Conservation (phyloP, 257 asterid genomes). For the Fraxinus anomala region DNA sequence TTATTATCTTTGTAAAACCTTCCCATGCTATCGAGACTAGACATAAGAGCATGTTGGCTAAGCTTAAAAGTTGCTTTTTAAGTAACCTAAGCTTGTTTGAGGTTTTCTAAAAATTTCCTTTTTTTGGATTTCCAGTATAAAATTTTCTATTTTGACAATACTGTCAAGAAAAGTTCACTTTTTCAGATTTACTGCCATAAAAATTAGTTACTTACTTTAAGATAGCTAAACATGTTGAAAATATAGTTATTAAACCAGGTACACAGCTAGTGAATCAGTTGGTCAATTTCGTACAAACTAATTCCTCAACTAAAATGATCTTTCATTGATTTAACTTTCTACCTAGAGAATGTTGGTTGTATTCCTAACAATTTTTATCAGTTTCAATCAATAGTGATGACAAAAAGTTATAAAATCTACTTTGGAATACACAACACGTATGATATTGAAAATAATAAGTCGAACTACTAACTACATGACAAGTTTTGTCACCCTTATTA, state of each 20-base stretch:
- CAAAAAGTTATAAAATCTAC: neutral
- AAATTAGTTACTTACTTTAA: neutral
- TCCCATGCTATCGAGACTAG: neutral
- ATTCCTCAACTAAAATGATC: neutral
- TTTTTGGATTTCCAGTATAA: neutral
- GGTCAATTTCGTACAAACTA: neutral
- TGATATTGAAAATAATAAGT: conserved; percentile 1
- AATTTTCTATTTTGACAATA: neutral
- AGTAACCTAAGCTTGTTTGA: too few relatives aligned
- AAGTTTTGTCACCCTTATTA: neutral
- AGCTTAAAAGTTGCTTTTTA: too few relatives aligned
- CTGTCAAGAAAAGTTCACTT: neutral
- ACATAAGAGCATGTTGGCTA: neutral
- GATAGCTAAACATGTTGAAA: neutral
- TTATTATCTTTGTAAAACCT: neutral
- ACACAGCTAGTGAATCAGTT: neutral
- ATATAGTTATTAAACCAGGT: neutral
- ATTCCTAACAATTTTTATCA: neutral
- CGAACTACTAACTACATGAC: neutral
- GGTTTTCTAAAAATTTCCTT: neutral
- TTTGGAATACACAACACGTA: neutral
- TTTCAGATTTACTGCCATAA: neutral
- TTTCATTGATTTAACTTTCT: neutral
- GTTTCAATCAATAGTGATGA: neutral
- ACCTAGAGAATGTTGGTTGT: neutral